Evolutionary conservation across 495 filamentous ascomycete species (phyloP).

Genomic region (Choiromyces venosus): DNA sequence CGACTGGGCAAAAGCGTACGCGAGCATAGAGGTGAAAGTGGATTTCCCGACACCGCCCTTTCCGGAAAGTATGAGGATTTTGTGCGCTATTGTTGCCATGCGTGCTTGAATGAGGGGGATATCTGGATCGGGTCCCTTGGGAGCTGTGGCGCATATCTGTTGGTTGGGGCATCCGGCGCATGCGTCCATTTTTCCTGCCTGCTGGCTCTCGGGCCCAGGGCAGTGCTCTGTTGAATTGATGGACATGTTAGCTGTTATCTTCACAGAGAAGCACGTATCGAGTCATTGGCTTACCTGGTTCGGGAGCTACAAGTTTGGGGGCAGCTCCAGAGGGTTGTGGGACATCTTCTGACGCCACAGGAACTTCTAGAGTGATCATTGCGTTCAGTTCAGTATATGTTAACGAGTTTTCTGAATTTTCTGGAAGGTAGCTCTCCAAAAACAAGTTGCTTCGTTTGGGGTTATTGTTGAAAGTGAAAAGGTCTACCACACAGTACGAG

Average conservation of each 20-base stretch:
- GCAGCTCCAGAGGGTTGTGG: slow-evolving; percentile 62
- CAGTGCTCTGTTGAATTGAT: slow-evolving; percentile 64
- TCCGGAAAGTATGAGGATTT: slow-evolving; percentile 81
- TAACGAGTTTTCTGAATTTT: neutral
- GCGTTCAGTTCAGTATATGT: neutral
- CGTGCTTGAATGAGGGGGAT: slow-evolving; percentile 79
- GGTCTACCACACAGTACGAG: neutral
- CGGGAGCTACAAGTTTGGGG: slow-evolving; percentile 82
- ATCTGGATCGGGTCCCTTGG: slow-evolving; percentile 94
- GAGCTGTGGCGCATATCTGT: slow-evolving; percentile 83
- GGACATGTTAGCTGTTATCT: neutral
- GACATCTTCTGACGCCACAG: slow-evolving; percentile 42
- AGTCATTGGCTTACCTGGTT: slow-evolving; percentile 58
- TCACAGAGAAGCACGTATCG: neutral
- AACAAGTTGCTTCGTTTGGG: slow-evolving; percentile 3
- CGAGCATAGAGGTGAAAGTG: slow-evolving; percentile 80
- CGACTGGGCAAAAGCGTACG: slow-evolving; percentile 78
- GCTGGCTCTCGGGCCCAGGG: slow-evolving; percentile 82
- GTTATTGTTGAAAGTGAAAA: neutral
- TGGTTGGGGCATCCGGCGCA: slow-evolving; percentile 96
- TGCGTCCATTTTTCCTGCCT: slow-evolving; percentile 77
- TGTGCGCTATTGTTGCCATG: slow-evolving; percentile 74
- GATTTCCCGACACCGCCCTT: slow-evolving; percentile 97
- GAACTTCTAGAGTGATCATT: slow-evolving; percentile 18
- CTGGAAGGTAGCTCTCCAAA: neutral